These are phyloP conservation scores for Exophiala sp. DNA, from an alignment of 2,329 filamentous ascomycete genomes.

Conservation along the genomic window DNA sequence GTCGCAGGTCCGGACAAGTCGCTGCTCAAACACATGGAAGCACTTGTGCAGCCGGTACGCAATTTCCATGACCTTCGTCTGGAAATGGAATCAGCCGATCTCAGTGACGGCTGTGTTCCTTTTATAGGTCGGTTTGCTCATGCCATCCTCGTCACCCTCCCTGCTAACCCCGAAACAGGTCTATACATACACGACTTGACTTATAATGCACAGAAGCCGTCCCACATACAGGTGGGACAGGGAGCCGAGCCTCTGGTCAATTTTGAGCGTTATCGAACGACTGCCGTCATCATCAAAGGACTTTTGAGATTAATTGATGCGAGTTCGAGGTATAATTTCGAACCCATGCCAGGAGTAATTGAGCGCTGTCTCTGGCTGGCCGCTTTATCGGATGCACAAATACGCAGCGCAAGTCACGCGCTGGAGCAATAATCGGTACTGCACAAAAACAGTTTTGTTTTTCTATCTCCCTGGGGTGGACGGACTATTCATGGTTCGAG, in stretches of 20 bases:
- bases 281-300: slow-evolving; percentile 59
- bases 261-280: slow-evolving; percentile 61
- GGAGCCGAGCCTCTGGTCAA: slow-evolving; percentile 55
- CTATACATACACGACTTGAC: slow-evolving; percentile 62
- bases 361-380: slow-evolving; percentile 61
- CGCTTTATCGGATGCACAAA: slow-evolving; percentile 54
- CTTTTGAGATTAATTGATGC: slow-evolving; percentile 58
- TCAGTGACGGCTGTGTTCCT: slow-evolving; percentile 58
- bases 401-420: slow-evolving; percentile 42
- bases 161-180: slow-evolving; percentile 34
- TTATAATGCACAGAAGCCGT: slow-evolving; percentile 61
- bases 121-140: slow-evolving; percentile 50
- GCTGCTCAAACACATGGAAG: slow-evolving; percentile 54
- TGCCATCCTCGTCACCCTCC: background rate
- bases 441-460: background rate
- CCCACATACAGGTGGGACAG: slow-evolving; percentile 46
- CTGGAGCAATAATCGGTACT: slow-evolving; percentile 31
- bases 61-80: slow-evolving; percentile 58
- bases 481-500: background rate
- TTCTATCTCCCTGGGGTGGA: background rate
- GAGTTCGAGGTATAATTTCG: slow-evolving; percentile 56
- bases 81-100: slow-evolving; percentile 57
- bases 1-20: slow-evolving; percentile 51
- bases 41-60: slow-evolving; percentile 55
- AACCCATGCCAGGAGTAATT: slow-evolving; percentile 52